Percentiles rank a stretch among this genome's conserved stretches.
Evolutionary conservation across 352 stramenopile genomes (phyloP).

Genomic region (Pythium diclinum): DNA sequence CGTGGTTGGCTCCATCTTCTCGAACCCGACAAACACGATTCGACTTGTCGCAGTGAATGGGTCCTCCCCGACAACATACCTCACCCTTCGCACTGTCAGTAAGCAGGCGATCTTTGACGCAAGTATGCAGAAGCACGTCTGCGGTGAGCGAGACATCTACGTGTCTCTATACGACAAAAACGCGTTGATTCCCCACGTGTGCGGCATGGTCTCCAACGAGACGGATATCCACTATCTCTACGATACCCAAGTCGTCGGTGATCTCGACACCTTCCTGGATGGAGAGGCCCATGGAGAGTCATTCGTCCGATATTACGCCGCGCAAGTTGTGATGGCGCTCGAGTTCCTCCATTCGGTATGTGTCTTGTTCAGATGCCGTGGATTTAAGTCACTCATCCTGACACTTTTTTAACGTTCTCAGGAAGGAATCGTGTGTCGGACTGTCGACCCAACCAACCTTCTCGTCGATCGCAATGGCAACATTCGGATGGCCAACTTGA

Average conservation of each 20-base stretch:
- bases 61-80: slow-evolving; percentile 45
- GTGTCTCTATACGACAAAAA: slow-evolving; percentile 80
- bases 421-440: slow-evolving; percentile 79
- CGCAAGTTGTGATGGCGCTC: slow-evolving; percentile 75
- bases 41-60: slow-evolving; percentile 67
- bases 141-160: slow-evolving; percentile 81
- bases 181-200: slow-evolving; percentile 60
- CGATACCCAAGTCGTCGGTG: slow-evolving; percentile 73
- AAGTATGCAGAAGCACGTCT: slow-evolving; percentile 80
- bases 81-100: slow-evolving; percentile 76
- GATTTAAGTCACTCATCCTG: too few species aligned
- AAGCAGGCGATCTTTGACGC: slow-evolving; percentile 80
- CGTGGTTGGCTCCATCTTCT: slow-evolving; percentile 71
- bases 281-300: slow-evolving; percentile 68
- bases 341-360: slow-evolving; percentile 79
- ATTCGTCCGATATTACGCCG: slow-evolving; percentile 84
- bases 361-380: too few species aligned
- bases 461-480: slow-evolving; percentile 81
- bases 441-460: slow-evolving; percentile 75
- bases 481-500: slow-evolving; percentile 80
- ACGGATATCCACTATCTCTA: slow-evolving; percentile 86
- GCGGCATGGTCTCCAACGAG: slow-evolving; percentile 68
- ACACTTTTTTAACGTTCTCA: slow-evolving; percentile 24
- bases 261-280: slow-evolving; percentile 74
- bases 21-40: slow-evolving; percentile 70